Percentiles rank a stretch among this genome's conserved stretches.
Conservation (phyloP, 768 basidiomycete species). For the Butyriboletus loyo region DNA sequence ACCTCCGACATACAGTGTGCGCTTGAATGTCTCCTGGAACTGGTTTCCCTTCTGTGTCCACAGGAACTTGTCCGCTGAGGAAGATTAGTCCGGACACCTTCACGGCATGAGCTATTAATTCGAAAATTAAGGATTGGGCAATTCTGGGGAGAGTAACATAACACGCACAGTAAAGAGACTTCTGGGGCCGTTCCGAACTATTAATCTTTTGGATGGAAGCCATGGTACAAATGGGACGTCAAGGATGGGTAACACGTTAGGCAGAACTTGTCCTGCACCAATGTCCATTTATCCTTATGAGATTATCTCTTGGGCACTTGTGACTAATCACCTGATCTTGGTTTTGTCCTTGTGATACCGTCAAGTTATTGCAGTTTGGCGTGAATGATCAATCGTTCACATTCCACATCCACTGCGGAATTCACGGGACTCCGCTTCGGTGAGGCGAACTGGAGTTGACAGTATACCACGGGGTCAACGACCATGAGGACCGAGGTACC, state of each 20-base stretch:
- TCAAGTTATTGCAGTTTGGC: background rate
- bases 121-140: background rate
- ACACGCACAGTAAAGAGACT: constrained; percentile 12
- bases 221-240: constrained; percentile 21
- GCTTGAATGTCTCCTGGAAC: constrained; percentile 56
- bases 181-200: constrained; percentile 40
- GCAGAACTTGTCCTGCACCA: background rate
- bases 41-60: constrained; percentile 45
- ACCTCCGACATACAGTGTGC: constrained; percentile 47
- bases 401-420: background rate
- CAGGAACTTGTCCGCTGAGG: constrained; percentile 58
- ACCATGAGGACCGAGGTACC: background rate
- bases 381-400: background rate
- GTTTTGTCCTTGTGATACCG: constrained; percentile 3
- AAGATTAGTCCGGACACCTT: constrained; percentile 59
- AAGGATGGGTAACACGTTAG: background rate
- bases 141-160: background rate
- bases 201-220: constrained; percentile 58
- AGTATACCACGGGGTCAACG: background rate
- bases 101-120: constrained; percentile 47
- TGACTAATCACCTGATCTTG: constrained; percentile 1
- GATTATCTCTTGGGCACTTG: background rate
- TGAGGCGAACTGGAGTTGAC: background rate
- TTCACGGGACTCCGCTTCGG: background rate
- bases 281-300: constrained; percentile 3